Evolutionary conservation across 2,329 filamentous ascomycete species (phyloP).

Genomic region (Trichophyton benhamiae): DNA sequence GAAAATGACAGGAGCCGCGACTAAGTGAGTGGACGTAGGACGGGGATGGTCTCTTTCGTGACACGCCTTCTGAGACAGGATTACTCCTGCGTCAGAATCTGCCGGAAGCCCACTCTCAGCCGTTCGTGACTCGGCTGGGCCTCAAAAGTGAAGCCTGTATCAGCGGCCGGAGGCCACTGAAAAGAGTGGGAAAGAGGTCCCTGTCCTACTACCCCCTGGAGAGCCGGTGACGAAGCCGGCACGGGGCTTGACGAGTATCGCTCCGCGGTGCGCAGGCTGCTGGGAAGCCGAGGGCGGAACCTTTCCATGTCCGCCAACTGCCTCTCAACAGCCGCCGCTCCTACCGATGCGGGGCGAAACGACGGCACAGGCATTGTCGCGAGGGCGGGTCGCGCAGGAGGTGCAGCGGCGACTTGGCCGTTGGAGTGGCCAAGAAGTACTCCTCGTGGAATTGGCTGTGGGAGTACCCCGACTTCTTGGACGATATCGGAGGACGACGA

Average conservation of each 20-base stretch:
- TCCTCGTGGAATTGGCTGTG: not conserved
- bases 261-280: slow-evolving; percentile 17
- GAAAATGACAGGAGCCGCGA: slow-evolving; percentile 4
- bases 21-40: slow-evolving; percentile 2
- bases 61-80: not conserved
- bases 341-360: slow-evolving; percentile 14
- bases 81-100: not conserved
- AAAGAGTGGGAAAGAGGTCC: slow-evolving; percentile 3
- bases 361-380: slow-evolving; percentile 14
- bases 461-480: slow-evolving; percentile 2
- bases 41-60: not conserved
- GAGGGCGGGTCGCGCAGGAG: slow-evolving; percentile 9
- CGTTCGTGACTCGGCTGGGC: not conserved
- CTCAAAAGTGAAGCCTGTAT: not conserved
- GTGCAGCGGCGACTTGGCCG: slow-evolving; percentile 1
- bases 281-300: slow-evolving; percentile 34
- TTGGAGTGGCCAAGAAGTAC: slow-evolving; percentile 4
- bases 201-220: slow-evolving; percentile 1
- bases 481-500: slow-evolving; percentile 2
- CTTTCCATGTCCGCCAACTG: slow-evolving; percentile 28
- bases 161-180: slow-evolving; percentile 3
- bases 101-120: not conserved
- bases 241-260: slow-evolving; percentile 9
- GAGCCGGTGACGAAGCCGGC: slow-evolving; percentile 2
- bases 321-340: slow-evolving; percentile 24